These are phyloP conservation scores for Linanthus parryae DNA, from an alignment of 148 eudicot species.

Conservation along the genomic window DNA sequence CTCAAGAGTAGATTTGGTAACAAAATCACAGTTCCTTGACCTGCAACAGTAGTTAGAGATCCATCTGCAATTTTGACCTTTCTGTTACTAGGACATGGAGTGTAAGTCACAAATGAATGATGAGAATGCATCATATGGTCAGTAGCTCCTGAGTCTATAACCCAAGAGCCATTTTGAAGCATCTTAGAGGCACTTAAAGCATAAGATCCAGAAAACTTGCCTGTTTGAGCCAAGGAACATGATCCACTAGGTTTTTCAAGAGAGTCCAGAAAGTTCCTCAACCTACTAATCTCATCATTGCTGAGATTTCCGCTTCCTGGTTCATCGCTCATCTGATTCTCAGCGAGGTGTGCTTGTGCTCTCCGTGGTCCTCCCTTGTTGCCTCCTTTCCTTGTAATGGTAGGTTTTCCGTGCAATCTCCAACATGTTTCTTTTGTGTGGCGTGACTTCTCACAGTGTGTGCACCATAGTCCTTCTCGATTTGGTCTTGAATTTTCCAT, in stretches of 20 bases:
- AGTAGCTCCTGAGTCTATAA: background rate
- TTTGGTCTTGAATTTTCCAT: background rate
- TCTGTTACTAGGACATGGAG: background rate
- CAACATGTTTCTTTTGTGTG: background rate
- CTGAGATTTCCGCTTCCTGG: background rate
- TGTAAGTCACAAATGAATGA: background rate
- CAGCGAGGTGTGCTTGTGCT: background rate
- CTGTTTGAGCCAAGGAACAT: background rate
- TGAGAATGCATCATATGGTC: background rate
- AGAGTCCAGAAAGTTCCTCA: too few relatives aligned
- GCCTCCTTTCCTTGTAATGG: background rate
- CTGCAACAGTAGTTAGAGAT: background rate
- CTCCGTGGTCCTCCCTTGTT: background rate
- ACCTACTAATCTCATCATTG: too few relatives aligned
- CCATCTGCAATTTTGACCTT: background rate
- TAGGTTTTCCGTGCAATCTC: background rate
- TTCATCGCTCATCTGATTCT: background rate
- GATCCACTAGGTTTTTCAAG: too few relatives aligned
- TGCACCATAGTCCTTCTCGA: background rate
- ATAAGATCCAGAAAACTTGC: background rate
- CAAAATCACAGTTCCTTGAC: background rate
- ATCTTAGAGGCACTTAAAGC: too few relatives aligned
- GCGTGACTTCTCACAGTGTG: background rate
- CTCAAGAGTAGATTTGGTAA: background rate
- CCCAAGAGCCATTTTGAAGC: background rate